A percentile compares a stretch with the other conserved stretches of the same genome.
phyloP scores from a whole-genome alignment of 1,284 basidiomycete species.

The Fomitopsis betulina region DNA sequence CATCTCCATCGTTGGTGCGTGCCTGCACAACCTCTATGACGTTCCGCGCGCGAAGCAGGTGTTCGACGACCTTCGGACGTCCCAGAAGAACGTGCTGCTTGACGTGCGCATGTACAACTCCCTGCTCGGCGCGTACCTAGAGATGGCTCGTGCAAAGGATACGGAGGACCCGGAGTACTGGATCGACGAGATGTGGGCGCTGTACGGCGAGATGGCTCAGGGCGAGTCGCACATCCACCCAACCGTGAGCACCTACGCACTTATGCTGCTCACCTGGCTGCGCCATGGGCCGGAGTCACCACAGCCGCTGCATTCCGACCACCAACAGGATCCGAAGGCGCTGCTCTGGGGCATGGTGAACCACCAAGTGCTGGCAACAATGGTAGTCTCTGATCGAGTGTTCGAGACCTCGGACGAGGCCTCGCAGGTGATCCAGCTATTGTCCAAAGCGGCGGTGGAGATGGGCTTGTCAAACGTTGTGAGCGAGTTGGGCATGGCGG shows the following conservation, averaged over 20 bases:
- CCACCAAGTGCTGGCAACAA: constrained; percentile 45
- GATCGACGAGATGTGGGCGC: constrained; percentile 53
- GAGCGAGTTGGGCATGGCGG: constrained; percentile 49
- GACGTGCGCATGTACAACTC: constrained; percentile 43
- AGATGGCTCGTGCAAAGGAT: constrained; percentile 49
- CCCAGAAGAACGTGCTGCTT: constrained; percentile 27
- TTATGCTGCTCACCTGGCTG: constrained; percentile 56
- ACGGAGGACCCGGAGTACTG: constrained; percentile 39
- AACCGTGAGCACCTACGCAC: constrained; percentile 57
- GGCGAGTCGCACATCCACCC: constrained; percentile 46
- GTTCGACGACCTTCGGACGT: constrained; percentile 55
- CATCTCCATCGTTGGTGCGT: constrained; percentile 75
- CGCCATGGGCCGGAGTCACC: constrained; percentile 37
- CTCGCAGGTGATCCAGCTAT: constrained; percentile 44
- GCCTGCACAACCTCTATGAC: constrained; percentile 68
- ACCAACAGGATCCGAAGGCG: constrained; percentile 23
- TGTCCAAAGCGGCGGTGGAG: constrained; percentile 59
- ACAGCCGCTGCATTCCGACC: constrained; percentile 11
- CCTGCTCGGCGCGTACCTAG: constrained; percentile 59
- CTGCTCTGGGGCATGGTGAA: constrained; percentile 47
- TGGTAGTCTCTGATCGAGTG: constrained; percentile 54
- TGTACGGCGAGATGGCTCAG: constrained; percentile 53
- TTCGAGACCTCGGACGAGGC: constrained; percentile 52
- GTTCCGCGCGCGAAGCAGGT: constrained; percentile 66
- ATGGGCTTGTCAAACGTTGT: constrained; percentile 48